These are phyloP conservation scores for Tetrapisispora iriomotensis DNA, from an alignment of 805 yeast genomes.

Conservation along the genomic window DNA sequence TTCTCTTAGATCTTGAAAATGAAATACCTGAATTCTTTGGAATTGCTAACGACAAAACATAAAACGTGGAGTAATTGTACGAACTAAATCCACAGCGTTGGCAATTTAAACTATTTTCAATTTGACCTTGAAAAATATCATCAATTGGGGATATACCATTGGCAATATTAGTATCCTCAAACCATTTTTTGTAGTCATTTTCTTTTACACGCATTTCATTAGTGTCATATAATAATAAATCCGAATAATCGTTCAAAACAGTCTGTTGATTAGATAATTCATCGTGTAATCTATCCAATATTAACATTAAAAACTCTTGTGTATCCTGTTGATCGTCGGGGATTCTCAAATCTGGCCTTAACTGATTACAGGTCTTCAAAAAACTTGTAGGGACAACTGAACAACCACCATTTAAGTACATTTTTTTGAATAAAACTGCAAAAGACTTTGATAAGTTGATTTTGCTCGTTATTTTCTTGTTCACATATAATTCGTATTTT, in stretches of 20 bases:
- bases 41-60: constrained; percentile 53
- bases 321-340: constrained; percentile 78
- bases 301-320: constrained; percentile 60
- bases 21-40: constrained; percentile 32
- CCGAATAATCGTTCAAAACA: constrained; percentile 33
- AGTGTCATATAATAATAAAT: constrained; percentile 28
- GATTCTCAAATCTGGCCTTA: constrained; percentile 59
- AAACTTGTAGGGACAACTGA: constrained; percentile 59
- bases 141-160: constrained; percentile 64
- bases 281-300: constrained; percentile 59
- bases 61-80: constrained; percentile 51
- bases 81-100: constrained; percentile 54
- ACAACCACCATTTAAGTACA: constrained; percentile 48
- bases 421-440: constrained; percentile 45
- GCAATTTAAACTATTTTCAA: constrained; percentile 55
- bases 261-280: constrained; percentile 40
- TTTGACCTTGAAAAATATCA: constrained; percentile 62
- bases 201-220: constrained; percentile 21
- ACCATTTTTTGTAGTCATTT: constrained; percentile 56
- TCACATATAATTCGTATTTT: constrained; percentile 36
- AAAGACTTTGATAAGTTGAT: constrained; percentile 39
- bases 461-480: constrained; percentile 14
- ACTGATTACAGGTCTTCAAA: constrained; percentile 38
- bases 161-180: constrained; percentile 36
- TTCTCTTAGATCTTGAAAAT: constrained; percentile 24